A percentile compares a stretch with the other conserved stretches of the same genome.
Evolutionary conservation across 306 rosid genomes (phyloP).

Genomic region (Vigna mungo): DNA sequence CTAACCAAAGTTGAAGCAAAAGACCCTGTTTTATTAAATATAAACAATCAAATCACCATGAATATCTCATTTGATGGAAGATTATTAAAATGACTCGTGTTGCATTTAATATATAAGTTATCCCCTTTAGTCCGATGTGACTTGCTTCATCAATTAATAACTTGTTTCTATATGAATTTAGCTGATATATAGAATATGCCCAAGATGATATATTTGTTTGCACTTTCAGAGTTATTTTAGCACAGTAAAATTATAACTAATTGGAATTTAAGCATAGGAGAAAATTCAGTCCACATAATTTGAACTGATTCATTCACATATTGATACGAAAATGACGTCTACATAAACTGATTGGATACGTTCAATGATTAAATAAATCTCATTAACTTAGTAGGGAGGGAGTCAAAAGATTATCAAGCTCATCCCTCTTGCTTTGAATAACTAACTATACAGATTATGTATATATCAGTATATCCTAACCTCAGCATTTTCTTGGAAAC

Average conservation of each 20-base stretch:
- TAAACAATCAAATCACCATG: background rate
- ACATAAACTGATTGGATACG: slow-evolving; percentile 28
- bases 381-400: background rate
- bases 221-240: background rate
- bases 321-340: slow-evolving; percentile 20
- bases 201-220: background rate
- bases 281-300: background rate
- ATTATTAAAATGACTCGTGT: background rate
- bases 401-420: background rate
- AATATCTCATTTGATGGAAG: background rate
- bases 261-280: background rate
- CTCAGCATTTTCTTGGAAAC: background rate
- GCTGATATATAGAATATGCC: background rate
- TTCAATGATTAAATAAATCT: background rate
- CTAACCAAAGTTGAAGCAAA: slow-evolving; percentile 13
- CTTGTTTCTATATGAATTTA: background rate
- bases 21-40: slow-evolving; percentile 6
- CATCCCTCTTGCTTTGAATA: background rate
- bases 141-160: slow-evolving; percentile 17
- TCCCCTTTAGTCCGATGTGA: background rate
- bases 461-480: background rate
- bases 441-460: background rate
- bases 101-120: background rate
- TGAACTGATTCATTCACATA: background rate
- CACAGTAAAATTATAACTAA: background rate